Evolutionary conservation across 2,329 filamentous ascomycete genomes (phyloP).

Genomic region (Emergomyces pasteurianus): DNA sequence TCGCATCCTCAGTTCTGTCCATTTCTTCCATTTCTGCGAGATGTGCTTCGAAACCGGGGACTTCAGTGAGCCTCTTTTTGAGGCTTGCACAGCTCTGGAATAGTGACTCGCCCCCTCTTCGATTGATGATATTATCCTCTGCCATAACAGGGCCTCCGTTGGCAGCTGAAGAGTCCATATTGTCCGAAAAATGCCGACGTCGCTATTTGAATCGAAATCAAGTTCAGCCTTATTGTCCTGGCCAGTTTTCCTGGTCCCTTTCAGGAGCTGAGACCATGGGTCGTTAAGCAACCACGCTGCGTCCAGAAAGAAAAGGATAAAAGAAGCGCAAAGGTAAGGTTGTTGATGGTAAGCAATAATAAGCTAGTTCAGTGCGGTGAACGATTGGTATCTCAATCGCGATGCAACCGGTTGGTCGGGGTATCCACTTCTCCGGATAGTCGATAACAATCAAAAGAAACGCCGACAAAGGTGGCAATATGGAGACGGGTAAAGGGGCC

Average conservation of each 20-base stretch:
- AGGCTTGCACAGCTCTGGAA: constrained; percentile 91
- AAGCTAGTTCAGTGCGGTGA: background rate
- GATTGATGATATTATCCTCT: constrained; percentile 92
- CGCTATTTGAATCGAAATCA: background rate
- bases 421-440: background rate
- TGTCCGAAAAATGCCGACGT: constrained; percentile 1
- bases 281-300: background rate
- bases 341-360: background rate
- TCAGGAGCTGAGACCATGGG: constrained; percentile 10
- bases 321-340: background rate
- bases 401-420: background rate
- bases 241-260: constrained; percentile 11
- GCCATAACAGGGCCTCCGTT: constrained; percentile 41
- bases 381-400: background rate
- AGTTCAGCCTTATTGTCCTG: constrained; percentile 1
- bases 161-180: constrained; percentile 24
- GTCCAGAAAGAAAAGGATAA: background rate
- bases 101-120: constrained; percentile 85
- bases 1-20: constrained; percentile 47
- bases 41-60: constrained; percentile 70
- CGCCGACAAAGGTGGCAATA: background rate
- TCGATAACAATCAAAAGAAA: background rate
- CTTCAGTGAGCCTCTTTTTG: constrained; percentile 66
- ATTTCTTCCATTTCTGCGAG: constrained; percentile 61
- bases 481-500: background rate